These are phyloP conservation scores for Penstemon eatonii DNA, from an alignment of 257 asterid genomes.

Conservation along the genomic window DNA sequence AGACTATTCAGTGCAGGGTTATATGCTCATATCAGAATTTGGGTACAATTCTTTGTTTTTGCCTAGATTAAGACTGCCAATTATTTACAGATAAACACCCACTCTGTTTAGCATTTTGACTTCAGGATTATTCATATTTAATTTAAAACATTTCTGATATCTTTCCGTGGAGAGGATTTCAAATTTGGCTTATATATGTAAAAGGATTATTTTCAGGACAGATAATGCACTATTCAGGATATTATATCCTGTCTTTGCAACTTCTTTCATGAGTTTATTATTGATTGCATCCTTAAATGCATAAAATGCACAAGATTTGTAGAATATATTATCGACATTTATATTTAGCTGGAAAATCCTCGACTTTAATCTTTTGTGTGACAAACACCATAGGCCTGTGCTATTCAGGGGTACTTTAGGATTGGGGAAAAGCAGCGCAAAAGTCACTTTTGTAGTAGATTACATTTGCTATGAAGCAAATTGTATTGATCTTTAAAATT, in stretches of 20 bases:
- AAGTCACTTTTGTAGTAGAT: neutral
- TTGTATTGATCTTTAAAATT: slow-evolving; percentile 19
- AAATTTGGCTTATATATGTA: slow-evolving; percentile 84
- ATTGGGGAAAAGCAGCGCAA: too few relatives aligned
- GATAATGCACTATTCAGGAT: slow-evolving; percentile 88
- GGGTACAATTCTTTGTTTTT: slow-evolving; percentile 49
- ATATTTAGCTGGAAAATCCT: too few relatives aligned
- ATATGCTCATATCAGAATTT: slow-evolving; percentile 69
- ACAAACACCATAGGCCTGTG: too few relatives aligned
- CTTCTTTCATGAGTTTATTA: slow-evolving; percentile 5
- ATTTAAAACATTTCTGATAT: neutral
- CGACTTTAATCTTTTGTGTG: too few relatives aligned
- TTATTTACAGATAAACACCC: neutral
- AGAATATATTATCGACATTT: neutral
- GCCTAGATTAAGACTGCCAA: slow-evolving; percentile 31
- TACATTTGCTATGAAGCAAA: neutral
- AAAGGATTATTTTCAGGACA: slow-evolving; percentile 88
- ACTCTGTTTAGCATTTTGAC: too few relatives aligned
- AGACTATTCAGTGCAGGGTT: slow-evolving; percentile 79
- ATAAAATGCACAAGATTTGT: neutral
- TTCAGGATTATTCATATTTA: neutral
- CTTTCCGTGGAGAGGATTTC: slow-evolving; percentile 64
- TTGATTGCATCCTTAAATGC: slow-evolving; percentile 2
- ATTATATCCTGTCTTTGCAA: slow-evolving; percentile 3
- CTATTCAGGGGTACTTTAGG: too few relatives aligned